A percentile compares a stretch with the other conserved stretches of the same genome.
phyloP scores from a whole-genome alignment of 331 rosid genomes.

The Spiraea crenata region DNA sequence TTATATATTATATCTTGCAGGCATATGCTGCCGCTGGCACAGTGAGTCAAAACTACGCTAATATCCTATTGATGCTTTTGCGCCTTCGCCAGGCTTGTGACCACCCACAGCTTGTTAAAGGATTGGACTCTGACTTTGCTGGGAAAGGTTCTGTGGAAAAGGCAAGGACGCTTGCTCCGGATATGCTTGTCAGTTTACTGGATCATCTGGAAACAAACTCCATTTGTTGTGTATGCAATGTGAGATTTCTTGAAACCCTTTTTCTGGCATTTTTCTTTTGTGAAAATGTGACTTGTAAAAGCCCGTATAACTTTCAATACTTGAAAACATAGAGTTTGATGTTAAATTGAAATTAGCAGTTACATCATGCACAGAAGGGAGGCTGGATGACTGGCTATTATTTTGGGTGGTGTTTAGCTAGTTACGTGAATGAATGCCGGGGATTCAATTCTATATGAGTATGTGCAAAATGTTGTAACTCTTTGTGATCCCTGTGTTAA shows the following conservation, averaged over 20 bases:
- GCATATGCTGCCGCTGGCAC: constrained; percentile 99
- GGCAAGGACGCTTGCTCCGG: constrained; percentile 77
- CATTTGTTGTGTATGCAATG: constrained; percentile 69
- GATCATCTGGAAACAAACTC: constrained; percentile 64
- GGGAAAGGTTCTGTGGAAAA: constrained; percentile 70
- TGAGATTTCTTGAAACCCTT: constrained; percentile 47
- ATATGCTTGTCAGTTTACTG: constrained; percentile 58
- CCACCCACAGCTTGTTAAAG: constrained; percentile 90
- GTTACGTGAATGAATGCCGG: too few relatives aligned
- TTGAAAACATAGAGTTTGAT: not conserved
- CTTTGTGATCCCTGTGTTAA: constrained; percentile 1
- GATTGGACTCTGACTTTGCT: constrained; percentile 57
- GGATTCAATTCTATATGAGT: not conserved
- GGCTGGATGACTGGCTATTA: constrained; percentile 10
- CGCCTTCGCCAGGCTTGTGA: constrained; percentile 99
- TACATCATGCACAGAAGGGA: not conserved
- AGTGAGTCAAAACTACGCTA: constrained; percentile 94
- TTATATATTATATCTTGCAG: constrained; percentile 41
- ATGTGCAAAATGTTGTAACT: not conserved
- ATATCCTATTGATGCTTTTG: constrained; percentile 91
- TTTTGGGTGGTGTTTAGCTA: not conserved
- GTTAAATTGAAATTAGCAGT: not conserved
- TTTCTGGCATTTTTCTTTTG: constrained; percentile 6
- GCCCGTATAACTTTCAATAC: not conserved
- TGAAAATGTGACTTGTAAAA: not conserved